Percentiles rank a stretch among this genome's conserved stretches.
phyloP scores from a whole-genome alignment of 345 rosid genomes.

The Angophora floribunda region DNA sequence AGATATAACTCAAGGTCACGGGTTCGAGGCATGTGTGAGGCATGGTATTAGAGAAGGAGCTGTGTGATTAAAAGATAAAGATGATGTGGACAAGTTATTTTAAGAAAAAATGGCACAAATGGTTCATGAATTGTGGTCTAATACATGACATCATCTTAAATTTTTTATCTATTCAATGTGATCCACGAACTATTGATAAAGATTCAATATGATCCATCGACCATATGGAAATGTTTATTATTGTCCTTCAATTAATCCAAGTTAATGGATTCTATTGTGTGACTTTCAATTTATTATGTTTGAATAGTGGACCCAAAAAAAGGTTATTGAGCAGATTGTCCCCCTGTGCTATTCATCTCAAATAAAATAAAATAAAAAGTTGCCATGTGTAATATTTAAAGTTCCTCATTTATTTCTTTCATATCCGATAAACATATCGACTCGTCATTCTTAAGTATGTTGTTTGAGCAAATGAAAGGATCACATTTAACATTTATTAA shows the following conservation, averaged over 20 bases:
- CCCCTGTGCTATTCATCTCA: not conserved
- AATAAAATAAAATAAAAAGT: not conserved
- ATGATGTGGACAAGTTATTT: not conserved
- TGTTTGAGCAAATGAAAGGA: not conserved
- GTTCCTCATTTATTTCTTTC: accelerated
- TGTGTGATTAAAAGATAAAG: not conserved
- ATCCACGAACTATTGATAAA: not conserved
- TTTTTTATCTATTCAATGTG: not conserved
- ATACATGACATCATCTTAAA: accelerated
- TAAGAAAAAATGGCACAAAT: not conserved
- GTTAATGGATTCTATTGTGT: not conserved
- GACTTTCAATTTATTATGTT: not conserved
- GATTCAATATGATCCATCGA: accelerated
- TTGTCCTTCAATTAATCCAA: not conserved
- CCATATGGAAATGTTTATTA: not conserved
- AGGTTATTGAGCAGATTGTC: accelerated
- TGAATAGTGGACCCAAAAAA: accelerated
- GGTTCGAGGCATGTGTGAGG: no score
- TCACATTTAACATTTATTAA: not conserved
- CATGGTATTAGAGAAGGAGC: no score
- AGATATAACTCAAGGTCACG: no score
- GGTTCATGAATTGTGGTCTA: accelerated
- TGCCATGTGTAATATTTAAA: not conserved
- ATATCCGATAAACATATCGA: not conserved
- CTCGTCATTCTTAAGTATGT: not conserved